Base-by-base conservation (phyloP, 768 basidiomycete genomes). In the Mycena vulgaris region DNA sequence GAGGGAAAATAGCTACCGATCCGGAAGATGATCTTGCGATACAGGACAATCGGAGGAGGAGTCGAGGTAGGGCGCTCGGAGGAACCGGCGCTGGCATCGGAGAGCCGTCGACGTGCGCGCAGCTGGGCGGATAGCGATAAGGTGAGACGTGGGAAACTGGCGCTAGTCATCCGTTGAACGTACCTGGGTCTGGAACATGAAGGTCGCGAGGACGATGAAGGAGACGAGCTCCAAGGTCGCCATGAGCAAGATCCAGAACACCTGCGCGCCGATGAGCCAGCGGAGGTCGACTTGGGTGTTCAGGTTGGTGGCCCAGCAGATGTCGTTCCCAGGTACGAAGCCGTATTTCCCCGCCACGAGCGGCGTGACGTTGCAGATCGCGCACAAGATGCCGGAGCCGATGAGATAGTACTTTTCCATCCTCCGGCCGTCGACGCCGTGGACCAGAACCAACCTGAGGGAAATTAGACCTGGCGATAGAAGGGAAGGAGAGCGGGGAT, bases 341-440 rank as follows among this genome's bases (percentile, higher is more conserved):
- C 64, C 64, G 33, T 45, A 21, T n/a, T 66, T 42, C 2, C 64
- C 64, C n/a, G 52, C 64, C 23, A 33, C 45, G 23, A 57, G 45
- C 25, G 64, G 40, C 6, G 45, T 27, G 30, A 66, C 31, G n/a
- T 49, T 66, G 31, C 53, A 48, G 3, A 39, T 45, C 31, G n/a
- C 27, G 9, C n/a, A n/a, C n/a, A 66, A 30, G 14, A 61, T 1
- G 23, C 23, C 6, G 3, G 45, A 47, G 59, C 59, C 45, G 47
- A 61, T 48, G 59, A 53, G 28, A n/a, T 64, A 64, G 42, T 65
- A 56, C n/a, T 65, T 65, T 56, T 65, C 63, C 39, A 63, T 63
- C 49, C 28, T 55, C 7, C 33, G 49, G 28, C 62, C 62, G 52
- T 63, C 37, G 35, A 63, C 31, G 40, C 63, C 21, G 31, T 64